A percentile compares a stretch with the other conserved stretches of the same genome.
These are phyloP conservation scores for Neonectria hederae DNA, from an alignment of 2,329 filamentous ascomycete species.

Conservation along the genomic window DNA sequence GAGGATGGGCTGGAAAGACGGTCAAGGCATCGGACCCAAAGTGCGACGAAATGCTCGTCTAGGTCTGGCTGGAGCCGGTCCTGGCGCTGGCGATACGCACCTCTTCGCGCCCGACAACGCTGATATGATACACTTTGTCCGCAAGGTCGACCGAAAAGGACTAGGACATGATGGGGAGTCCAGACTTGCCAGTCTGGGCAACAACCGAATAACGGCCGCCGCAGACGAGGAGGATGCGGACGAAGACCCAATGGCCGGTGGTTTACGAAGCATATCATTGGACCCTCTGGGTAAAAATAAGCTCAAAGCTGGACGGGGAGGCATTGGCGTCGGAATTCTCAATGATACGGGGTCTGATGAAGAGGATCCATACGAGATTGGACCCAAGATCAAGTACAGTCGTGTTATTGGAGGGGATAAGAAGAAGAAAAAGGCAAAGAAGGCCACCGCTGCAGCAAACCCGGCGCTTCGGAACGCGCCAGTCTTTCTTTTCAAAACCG, in stretches of 20 bases:
- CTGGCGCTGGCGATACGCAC: conserved; percentile 62
- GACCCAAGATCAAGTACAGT: conserved; percentile 89
- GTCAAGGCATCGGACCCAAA: conserved; percentile 91
- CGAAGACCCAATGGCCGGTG: conserved; percentile 47
- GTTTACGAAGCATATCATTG: conserved; percentile 26
- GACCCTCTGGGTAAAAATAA: conserved; percentile 58
- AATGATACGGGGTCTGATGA: conserved; percentile 96
- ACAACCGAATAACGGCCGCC: conserved; percentile 32
- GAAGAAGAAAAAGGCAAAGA: conserved; percentile 76
- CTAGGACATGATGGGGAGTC: conserved; percentile 72
- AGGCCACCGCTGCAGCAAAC: conserved; percentile 63
- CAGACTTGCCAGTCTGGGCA: conserved; percentile 55
- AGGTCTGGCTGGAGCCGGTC: conserved; percentile 53
- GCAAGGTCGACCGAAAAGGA: conserved; percentile 75
- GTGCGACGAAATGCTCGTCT: conserved; percentile 78
- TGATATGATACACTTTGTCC: conserved; percentile 70
- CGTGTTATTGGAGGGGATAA: conserved; percentile 83
- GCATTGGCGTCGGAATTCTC: conserved; percentile 86
- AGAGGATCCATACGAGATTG: conserved; percentile 92
- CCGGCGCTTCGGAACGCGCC: conserved; percentile 73
- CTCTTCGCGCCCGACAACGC: conserved; percentile 88
- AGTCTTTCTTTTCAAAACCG: conserved; percentile 74
- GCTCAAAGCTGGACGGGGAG: conserved; percentile 62
- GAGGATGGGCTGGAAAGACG: conserved; percentile 95
- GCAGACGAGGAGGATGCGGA: conserved; percentile 56